Evolutionary conservation across 1,139 yeast genomes (phyloP), one percentile per base, ranked within the genome.

Genomic region (Yamadazyma blattariae): DNA sequence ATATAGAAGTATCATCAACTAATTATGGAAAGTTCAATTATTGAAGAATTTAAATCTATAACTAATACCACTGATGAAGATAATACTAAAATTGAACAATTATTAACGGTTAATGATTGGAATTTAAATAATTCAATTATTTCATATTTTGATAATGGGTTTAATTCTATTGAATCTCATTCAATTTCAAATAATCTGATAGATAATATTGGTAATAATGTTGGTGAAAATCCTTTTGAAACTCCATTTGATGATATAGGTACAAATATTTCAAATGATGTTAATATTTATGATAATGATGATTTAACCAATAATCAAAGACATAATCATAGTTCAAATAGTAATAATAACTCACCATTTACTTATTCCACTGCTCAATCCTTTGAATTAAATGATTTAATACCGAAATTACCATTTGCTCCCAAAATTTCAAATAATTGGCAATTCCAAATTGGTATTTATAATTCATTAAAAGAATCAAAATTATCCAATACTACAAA

Each of bases 131-230:
- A 61, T 36, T 74, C 82, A 11, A 59, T 75, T 19, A 66, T 73
- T 9, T 58, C 69, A 34, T 77, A 61, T 48, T 75, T 77, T 44
- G 83, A 77, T 42, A 58, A 66, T 12, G 77, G 79, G 25, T 67
- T 69, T 34, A 19, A 21, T 16, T 9, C 30, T 7, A 27, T 27
- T 15, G 14, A 14, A 9, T 17, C 19, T 5, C 5, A 17, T 17
- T 17, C 19, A 17, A 17, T 17, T 17, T 5, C 5, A 5, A 5
- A 5, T 5, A 17, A 17, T 17, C n/a, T n/a, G n/a, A n/a, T n/a
- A n/a, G n/a, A n/a, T n/a, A 12, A 14, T 20, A n/a, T 21, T 11
- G 15, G 12, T 24, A 10, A 12, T 10, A 20, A 12, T 21, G n/a
- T n/a, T n/a, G n/a, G n/a, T n/a, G n/a, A n/a, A n/a, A n/a, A n/a